phyloP scores from a whole-genome alignment of 768 basidiomycete genomes.

The Auricularia auricula-judae region DNA sequence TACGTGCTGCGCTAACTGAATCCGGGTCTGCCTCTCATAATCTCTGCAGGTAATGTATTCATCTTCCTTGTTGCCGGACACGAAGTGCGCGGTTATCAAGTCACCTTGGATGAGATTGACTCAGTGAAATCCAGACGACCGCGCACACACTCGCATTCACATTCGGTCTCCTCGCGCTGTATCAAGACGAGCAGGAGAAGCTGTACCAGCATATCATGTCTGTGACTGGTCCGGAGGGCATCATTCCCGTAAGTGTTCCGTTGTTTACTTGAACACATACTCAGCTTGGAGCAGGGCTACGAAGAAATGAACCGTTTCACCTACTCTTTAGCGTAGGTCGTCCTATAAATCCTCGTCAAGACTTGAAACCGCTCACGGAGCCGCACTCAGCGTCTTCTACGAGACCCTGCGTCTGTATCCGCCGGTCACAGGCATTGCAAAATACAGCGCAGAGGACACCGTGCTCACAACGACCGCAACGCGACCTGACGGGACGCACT shows the following conservation, averaged over 20 bases:
- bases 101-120: background rate
- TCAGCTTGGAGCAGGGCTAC: background rate
- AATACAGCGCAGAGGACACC: conserved; percentile 16
- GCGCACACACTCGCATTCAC: conserved; percentile 13
- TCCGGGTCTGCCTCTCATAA: background rate
- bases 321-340: background rate
- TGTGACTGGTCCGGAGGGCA: background rate
- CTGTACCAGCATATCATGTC: conserved; percentile 6
- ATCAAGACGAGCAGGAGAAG: conserved; percentile 13
- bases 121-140: conserved; percentile 9
- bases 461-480: conserved; percentile 7
- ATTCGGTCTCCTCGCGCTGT: conserved; percentile 15
- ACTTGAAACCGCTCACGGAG: too few species aligned
- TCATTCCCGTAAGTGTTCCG: conserved; percentile 3
- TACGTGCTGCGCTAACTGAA: background rate
- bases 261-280: background rate
- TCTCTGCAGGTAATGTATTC: conserved; percentile 4
- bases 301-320: background rate
- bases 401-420: conserved; percentile 14
- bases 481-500: conserved; percentile 5
- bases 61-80: conserved; percentile 17
- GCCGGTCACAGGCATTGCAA: conserved; percentile 16
- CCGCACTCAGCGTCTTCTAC: conserved; percentile 7
- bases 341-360: background rate
- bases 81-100: conserved; percentile 2